Percentiles rank a stretch among this genome's conserved stretches.
Conservation (phyloP, 768 basidiomycete species). For the Crucibulum laeve region DNA sequence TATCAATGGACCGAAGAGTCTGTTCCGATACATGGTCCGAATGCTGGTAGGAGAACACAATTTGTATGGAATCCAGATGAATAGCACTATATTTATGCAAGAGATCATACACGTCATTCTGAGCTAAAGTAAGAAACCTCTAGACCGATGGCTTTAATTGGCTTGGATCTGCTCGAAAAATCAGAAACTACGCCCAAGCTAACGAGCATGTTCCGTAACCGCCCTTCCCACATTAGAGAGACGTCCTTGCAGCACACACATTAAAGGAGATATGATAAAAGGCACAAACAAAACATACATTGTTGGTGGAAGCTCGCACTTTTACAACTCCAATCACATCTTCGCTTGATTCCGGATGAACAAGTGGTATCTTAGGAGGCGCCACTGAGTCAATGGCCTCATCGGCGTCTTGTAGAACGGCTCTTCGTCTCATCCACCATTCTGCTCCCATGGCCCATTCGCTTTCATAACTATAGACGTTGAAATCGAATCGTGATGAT, state of each 20-base stretch:
- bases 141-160: slow-evolving; percentile 86
- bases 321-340: slow-evolving; percentile 82
- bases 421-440: slow-evolving; percentile 82
- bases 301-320: slow-evolving; percentile 83
- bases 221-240: slow-evolving; percentile 91
- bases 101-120: too few relatives aligned
- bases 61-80: too few relatives aligned
- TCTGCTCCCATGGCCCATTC: slow-evolving; percentile 95
- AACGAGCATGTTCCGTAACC: slow-evolving; percentile 83
- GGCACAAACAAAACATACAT: slow-evolving; percentile 44
- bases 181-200: slow-evolving; percentile 91
- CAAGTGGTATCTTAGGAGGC: slow-evolving; percentile 11
- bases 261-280: not conserved
- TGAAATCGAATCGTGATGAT: slow-evolving; percentile 92
- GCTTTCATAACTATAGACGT: slow-evolving; percentile 94
- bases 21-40: too few relatives aligned
- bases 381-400: not conserved
- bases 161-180: slow-evolving; percentile 77
- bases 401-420: slow-evolving; percentile 15
- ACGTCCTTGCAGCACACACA: slow-evolving; percentile 55
- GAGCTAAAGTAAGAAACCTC: slow-evolving; percentile 92
- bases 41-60: too few relatives aligned
- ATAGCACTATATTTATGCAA: too few relatives aligned
- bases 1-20: too few relatives aligned
- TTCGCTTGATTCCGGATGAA: slow-evolving; percentile 6